phyloP scores from a whole-genome alignment of 2,329 filamentous ascomycete species.

The Pleomassaria siparia region DNA sequence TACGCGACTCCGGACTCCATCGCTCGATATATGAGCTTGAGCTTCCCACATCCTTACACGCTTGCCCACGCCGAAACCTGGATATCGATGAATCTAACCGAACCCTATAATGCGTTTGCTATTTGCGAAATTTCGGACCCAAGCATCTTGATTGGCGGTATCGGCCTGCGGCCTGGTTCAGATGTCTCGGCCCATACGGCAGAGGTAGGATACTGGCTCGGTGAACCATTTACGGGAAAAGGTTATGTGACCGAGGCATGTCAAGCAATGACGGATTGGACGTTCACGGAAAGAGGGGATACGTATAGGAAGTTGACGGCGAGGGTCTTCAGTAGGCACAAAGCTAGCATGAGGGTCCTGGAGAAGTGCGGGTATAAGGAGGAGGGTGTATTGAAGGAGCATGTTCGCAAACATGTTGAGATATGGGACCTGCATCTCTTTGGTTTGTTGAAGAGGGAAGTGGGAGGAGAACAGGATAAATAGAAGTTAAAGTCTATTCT shows the following conservation, averaged over 20 bases:
- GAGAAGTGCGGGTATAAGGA: conserved; percentile 41
- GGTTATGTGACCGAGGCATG: conserved; percentile 37
- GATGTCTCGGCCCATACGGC: conserved; percentile 42
- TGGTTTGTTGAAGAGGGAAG: conserved; percentile 37
- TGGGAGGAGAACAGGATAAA: conserved; percentile 21
- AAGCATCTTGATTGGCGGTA: conserved; percentile 34
- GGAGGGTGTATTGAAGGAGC: conserved; percentile 41
- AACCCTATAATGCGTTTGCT: conserved; percentile 20
- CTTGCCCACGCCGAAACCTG: conserved; percentile 33
- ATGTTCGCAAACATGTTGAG: conserved; percentile 39
- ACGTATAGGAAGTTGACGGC: conserved; percentile 31
- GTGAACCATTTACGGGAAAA: conserved; percentile 38
- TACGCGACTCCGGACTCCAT: conserved; percentile 36
- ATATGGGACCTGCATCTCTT: conserved; percentile 35
- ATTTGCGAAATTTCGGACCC: conserved; percentile 18
- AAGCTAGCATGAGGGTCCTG: conserved; percentile 39
- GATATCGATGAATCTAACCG: conserved; percentile 33
- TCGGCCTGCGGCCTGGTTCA: conserved; percentile 40
- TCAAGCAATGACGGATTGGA: conserved; percentile 38
- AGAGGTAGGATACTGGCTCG: conserved; percentile 49
- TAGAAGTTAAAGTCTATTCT: neutral
- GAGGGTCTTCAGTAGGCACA: conserved; percentile 33
- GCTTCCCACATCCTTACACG: conserved; percentile 46
- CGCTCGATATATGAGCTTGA: conserved; percentile 39
- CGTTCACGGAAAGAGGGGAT: conserved; percentile 22